Conservation (phyloP, 2,329 filamentous ascomycete species). For the Diaporthe sp. region DNA sequence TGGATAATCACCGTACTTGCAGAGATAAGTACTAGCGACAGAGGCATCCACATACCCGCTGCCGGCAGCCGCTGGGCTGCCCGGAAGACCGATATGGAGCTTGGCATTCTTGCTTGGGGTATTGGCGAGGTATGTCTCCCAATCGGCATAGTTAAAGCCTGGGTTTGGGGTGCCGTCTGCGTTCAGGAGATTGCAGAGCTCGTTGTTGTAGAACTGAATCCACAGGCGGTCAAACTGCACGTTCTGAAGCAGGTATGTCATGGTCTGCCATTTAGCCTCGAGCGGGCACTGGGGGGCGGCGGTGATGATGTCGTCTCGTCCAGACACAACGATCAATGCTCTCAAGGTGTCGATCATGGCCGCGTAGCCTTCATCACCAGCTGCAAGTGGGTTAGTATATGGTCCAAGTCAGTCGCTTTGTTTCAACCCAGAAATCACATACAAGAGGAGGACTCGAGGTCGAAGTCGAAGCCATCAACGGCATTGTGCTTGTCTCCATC, state of each 20-base stretch:
- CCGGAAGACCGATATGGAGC: conserved; percentile 56
- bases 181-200: conserved; percentile 52
- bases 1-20: conserved; percentile 41
- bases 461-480: conserved; percentile 67
- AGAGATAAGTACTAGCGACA: conserved; percentile 44
- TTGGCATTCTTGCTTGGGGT: conserved; percentile 53
- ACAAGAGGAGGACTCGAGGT: conserved; percentile 56
- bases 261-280: conserved; percentile 51
- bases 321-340: conserved; percentile 35
- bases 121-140: conserved; percentile 50
- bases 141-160: conserved; percentile 54
- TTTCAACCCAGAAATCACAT: neutral
- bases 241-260: conserved; percentile 57
- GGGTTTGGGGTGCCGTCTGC: conserved; percentile 42
- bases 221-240: conserved; percentile 58
- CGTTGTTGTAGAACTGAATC: conserved; percentile 65
- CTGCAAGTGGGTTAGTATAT: conserved; percentile 38
- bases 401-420: neutral
- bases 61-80: conserved; percentile 42
- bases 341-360: conserved; percentile 48
- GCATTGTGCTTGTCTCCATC: conserved; percentile 49
- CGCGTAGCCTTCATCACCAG: conserved; percentile 46
- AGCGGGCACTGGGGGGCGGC: conserved; percentile 62
- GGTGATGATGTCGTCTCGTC: conserved; percentile 44
- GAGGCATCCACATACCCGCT: conserved; percentile 47